These are phyloP conservation scores for Cyclotella cryptica DNA, from an alignment of 108 stramenopile genomes.

Conservation along the genomic window DNA sequence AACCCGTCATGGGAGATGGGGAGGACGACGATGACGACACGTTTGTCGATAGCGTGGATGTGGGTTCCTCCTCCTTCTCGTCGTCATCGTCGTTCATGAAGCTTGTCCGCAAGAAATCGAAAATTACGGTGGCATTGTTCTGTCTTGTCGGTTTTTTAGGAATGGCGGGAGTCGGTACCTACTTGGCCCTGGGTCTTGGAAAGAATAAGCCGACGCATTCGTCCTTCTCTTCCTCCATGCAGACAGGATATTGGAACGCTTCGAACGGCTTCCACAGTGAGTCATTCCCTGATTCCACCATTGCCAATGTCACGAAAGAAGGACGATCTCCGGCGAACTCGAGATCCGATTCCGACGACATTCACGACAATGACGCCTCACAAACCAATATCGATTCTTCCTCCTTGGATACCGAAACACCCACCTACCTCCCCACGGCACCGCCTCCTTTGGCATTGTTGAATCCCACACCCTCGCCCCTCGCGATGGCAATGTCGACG, in stretches of 20 bases:
- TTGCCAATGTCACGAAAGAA: too few relatives aligned
- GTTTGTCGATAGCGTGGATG: slow-evolving; percentile 3
- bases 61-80: neutral
- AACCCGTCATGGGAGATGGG: too few relatives aligned
- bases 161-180: too few relatives aligned
- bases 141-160: neutral
- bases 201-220: too few relatives aligned
- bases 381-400: neutral
- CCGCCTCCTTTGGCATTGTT: neutral
- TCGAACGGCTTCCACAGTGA: too few relatives aligned
- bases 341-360: neutral
- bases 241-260: too few relatives aligned
- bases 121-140: neutral
- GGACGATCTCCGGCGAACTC: neutral
- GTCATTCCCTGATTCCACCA: too few relatives aligned
- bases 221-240: too few relatives aligned
- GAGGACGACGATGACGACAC: neutral
- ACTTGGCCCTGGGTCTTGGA: too few relatives aligned
- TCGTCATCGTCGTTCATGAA: neutral
- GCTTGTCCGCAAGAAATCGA: neutral
- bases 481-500: neutral
- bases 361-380: neutral
- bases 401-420: neutral
- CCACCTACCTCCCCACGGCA: slow-evolving; percentile 7
- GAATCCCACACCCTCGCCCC: neutral